phyloP scores from a whole-genome alignment of 768 basidiomycete species.

The Mycena filopes region DNA sequence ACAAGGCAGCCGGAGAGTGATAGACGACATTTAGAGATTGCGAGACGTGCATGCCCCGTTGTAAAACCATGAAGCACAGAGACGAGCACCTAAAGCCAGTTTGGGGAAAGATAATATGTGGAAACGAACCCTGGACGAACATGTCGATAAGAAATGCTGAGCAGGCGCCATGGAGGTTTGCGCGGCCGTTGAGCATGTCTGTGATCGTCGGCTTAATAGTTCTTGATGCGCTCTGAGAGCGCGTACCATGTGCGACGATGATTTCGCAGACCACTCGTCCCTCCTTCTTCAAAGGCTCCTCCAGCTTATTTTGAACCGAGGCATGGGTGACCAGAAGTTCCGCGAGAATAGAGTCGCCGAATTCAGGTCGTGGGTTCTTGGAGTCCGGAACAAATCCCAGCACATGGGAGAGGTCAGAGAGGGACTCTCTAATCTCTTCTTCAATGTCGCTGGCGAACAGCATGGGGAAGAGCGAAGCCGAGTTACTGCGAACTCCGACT shows the following conservation, averaged over 20 bases:
- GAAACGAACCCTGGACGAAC: constrained; percentile 41
- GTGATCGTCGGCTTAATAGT: background rate
- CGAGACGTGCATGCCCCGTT: constrained; percentile 49
- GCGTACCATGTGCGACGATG: constrained; percentile 55
- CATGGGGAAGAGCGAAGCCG: background rate
- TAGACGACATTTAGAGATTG: constrained; percentile 64
- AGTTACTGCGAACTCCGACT: too few relatives aligned
- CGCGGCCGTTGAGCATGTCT: constrained; percentile 67
- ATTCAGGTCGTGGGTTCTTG: background rate
- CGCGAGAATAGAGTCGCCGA: constrained; percentile 31
- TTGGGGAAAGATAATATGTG: background rate
- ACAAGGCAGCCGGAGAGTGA: constrained; percentile 66
- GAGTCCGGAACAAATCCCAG: background rate
- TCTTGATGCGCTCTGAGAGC: background rate
- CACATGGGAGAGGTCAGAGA: constrained; percentile 30
- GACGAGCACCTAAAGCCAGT: constrained; percentile 56
- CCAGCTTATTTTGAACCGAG: constrained; percentile 53
- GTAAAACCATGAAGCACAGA: constrained; percentile 50
- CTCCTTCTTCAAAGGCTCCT: constrained; percentile 57
- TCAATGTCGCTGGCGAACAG: constrained; percentile 38
- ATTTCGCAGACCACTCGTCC: constrained; percentile 58
- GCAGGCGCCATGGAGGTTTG: constrained; percentile 66
- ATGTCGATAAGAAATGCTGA: constrained; percentile 64
- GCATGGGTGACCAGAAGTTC: constrained; percentile 51
- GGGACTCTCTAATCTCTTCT: constrained; percentile 35